Evolutionary conservation across 768 basidiomycete genomes (phyloP), one percentile per base, ranked within the genome.

Genomic region (Leccinum subgranulosum): DNA sequence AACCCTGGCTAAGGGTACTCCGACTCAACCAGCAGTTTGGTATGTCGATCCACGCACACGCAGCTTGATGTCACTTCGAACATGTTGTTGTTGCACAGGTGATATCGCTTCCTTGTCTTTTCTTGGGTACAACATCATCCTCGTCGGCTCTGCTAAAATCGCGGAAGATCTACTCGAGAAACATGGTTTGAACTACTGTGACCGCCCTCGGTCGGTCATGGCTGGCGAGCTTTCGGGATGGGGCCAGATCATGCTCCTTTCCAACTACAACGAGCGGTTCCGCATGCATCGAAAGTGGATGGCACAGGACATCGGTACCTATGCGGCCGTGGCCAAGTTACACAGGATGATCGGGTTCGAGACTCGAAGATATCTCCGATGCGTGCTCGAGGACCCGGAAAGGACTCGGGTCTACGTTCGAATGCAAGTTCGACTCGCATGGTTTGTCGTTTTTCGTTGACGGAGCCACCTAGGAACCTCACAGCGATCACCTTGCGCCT

Each of bases 91-190:
- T 49, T 29, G 31, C 3, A 33, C 12, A 66, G 62, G 60, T 48
- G 62, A 66, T 34, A 57, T 65, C 39, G 56, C 59, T 8, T 64
- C 59, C 14, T 36, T 29, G 10, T 56, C 54, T n/a, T 3, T 63
- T 0, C 51, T 61, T 2, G 59, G 61, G 27, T 58, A 78, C 58
- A 75, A 76, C 6, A 67, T 81, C 43, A 68, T 81, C 19, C 55
- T 81, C 39, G 63, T 83, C 11, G 80, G 79, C 51, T 76, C 80
- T 12, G 72, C 75, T 4, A 64, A 70, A 41, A 75, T 74, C 6
- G 73, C 76, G 6, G 62, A 66, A 17, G 81, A 82, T 25, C 67
- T 82, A 6, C 72, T 83, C 3, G 79, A 82, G 59, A 81, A 75
- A 55, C 72, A 77, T 28, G 69, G 77, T 17, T 57, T 60, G 28